Evolutionary conservation across 345 rosid genomes (phyloP).

Genomic region (Passiflora organensis): DNA sequence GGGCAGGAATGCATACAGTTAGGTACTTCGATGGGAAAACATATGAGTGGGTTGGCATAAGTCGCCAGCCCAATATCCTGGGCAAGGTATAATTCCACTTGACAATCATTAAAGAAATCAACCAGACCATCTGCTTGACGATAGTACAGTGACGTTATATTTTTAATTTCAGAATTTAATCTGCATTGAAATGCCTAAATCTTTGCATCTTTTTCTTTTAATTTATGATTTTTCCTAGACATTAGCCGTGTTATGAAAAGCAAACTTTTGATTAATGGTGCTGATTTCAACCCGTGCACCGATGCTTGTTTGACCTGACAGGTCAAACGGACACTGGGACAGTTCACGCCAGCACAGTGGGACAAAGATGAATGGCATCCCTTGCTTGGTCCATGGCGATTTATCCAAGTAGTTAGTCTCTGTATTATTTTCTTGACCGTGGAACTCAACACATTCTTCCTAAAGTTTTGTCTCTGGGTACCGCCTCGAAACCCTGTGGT

Average conservation of each 20-base stretch:
- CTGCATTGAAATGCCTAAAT: no score
- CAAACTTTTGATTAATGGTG: no score
- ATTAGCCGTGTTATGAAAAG: no score
- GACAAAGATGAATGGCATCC: conserved; percentile 99
- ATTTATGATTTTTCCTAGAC: no score
- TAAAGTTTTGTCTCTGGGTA: conserved; percentile 93
- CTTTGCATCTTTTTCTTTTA: neutral
- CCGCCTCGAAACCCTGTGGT: conserved; percentile 94
- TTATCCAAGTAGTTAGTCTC: conserved; percentile 86
- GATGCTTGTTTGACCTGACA: no score
- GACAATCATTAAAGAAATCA: no score
- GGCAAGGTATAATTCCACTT: conserved; percentile 56
- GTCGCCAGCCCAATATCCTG: conserved; percentile 86
- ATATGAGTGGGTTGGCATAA: conserved; percentile 98
- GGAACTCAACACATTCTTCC: conserved; percentile 95
- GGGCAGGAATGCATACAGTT: conserved; percentile 99
- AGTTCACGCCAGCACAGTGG: conserved; percentile 98
- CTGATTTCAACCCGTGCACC: no score
- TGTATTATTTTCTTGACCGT: conserved; percentile 81
- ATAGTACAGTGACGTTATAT: no score
- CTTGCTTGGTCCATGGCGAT: conserved; percentile 93
- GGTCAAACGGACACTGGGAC: conserved; percentile 88
- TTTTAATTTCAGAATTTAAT: no score
- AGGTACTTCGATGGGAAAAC: conserved; percentile 92
- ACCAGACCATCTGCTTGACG: no score